Evolutionary conservation across 768 basidiomycete species (phyloP).

Genomic region (Hydnomerulius pinastri): DNA sequence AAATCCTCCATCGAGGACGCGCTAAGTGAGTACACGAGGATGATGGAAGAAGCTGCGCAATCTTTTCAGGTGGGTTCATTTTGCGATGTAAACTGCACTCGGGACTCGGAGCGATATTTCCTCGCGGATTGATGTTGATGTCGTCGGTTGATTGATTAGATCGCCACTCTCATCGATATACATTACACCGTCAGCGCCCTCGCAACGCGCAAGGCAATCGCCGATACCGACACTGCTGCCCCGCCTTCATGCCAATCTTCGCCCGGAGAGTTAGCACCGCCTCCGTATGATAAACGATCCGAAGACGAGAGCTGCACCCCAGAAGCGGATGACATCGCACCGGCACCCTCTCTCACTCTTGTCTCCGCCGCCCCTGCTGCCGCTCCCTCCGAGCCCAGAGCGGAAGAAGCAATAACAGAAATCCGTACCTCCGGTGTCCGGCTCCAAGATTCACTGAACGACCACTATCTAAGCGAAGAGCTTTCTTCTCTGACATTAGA

Average conservation of each 20-base stretch:
- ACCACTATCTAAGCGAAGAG: conserved; percentile 24
- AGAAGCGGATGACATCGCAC: conserved; percentile 3
- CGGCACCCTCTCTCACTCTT: not conserved
- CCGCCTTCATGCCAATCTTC: too few species aligned
- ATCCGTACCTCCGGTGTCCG: conserved; percentile 19
- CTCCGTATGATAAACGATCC: conserved; percentile 20
- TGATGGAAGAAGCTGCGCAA: conserved; percentile 46
- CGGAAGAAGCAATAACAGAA: conserved; percentile 18
- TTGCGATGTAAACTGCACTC: not conserved
- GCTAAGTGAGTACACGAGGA: conserved; percentile 33
- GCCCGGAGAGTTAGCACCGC: too few species aligned
- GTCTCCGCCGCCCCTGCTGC: not conserved
- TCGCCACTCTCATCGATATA: conserved; percentile 48
- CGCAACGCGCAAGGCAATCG: conserved; percentile 7
- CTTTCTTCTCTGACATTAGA: conserved; percentile 21
- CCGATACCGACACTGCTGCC: not conserved
- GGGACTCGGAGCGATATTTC: too few species aligned
- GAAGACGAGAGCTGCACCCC: not conserved
- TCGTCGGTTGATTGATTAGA: conserved; percentile 27
- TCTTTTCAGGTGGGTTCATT: conserved; percentile 43
- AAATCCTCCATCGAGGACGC: conserved; percentile 43
- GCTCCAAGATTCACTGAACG: conserved; percentile 14
- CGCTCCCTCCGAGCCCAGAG: not conserved
- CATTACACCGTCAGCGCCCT: conserved; percentile 40
- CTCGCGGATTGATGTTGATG: too few species aligned